phyloP scores from a whole-genome alignment of 306 rosid genomes.

The Trichosanthes cucumerina region DNA sequence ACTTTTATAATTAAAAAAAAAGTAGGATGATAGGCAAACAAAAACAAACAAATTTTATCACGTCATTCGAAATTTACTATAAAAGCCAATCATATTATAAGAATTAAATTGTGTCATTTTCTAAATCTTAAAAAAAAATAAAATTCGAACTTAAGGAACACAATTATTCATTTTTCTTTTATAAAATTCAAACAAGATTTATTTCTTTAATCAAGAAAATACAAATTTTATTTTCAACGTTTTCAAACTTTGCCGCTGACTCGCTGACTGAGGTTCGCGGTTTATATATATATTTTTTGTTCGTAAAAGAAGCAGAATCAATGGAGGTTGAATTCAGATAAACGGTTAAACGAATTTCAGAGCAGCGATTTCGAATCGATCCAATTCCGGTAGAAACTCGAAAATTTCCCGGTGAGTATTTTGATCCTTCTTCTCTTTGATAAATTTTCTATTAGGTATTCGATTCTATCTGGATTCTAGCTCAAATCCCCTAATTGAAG shows the following conservation, averaged over 20 bases:
- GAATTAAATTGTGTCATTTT: background rate
- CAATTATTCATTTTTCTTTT: no score
- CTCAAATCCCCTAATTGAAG: background rate
- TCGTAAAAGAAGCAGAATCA: background rate
- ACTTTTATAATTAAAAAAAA: no score
- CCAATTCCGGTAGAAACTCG: background rate
- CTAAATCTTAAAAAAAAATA: background rate
- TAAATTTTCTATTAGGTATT: background rate
- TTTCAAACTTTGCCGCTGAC: background rate
- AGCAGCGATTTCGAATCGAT: background rate
- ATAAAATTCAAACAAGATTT: background rate
- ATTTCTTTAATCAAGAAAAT: background rate
- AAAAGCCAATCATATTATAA: no score
- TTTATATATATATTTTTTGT: background rate
- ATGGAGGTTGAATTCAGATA: background rate
- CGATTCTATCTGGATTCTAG: background rate
- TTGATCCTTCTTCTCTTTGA: background rate
- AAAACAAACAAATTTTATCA: no score
- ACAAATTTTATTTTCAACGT: background rate
- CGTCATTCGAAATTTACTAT: background rate
- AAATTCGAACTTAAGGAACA: background rate
- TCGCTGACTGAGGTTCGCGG: background rate
- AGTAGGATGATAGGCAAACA: no score
- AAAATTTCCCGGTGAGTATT: background rate
- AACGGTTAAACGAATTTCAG: background rate